Evolutionary conservation across 495 filamentous ascomycete genomes (phyloP).

Genomic region (Schizothecium vesticola): DNA sequence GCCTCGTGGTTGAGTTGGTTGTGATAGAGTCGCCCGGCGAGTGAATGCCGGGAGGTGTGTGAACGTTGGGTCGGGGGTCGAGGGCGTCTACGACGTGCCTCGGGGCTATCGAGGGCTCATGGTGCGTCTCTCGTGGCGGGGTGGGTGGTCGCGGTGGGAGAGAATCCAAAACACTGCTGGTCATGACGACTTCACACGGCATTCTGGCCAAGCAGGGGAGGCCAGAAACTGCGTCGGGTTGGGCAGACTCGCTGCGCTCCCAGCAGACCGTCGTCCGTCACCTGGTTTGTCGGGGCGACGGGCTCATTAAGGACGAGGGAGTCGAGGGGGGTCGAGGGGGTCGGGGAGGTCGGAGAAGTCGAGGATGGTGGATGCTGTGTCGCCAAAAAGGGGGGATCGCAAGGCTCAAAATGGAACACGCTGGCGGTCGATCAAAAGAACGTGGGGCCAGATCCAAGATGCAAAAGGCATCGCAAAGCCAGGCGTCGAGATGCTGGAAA

Average conservation of each 20-base stretch:
- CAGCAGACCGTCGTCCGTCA: constrained; percentile 8
- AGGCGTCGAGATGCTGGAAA: background rate
- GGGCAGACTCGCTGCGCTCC: constrained; percentile 8
- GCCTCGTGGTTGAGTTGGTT: constrained; percentile 53
- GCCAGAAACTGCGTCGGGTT: constrained; percentile 11
- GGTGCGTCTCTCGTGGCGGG: constrained; percentile 46
- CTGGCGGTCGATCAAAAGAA: background rate
- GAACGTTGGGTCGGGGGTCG: constrained; percentile 33
- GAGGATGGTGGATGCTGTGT: background rate
- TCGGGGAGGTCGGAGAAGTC: too few species aligned
- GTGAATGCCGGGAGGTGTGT: constrained; percentile 45
- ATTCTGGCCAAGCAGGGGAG: constrained; percentile 35
- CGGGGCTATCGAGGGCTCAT: constrained; percentile 25
- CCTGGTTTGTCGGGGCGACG: constrained; percentile 8
- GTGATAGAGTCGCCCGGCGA: constrained; percentile 50
- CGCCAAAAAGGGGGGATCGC: background rate
- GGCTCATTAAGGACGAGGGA: constrained; percentile 5
- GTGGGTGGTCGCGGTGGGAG: constrained; percentile 50
- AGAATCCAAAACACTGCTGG: constrained; percentile 36
- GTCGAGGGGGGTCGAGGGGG: too few species aligned
- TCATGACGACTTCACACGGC: constrained; percentile 39
- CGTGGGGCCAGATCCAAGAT: background rate
- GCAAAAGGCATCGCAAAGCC: background rate
- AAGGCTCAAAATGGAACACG: background rate
- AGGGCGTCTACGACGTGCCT: constrained; percentile 25